phyloP scores from a whole-genome alignment of 2,329 filamentous ascomycete genomes.

The Ustulina deusta region DNA sequence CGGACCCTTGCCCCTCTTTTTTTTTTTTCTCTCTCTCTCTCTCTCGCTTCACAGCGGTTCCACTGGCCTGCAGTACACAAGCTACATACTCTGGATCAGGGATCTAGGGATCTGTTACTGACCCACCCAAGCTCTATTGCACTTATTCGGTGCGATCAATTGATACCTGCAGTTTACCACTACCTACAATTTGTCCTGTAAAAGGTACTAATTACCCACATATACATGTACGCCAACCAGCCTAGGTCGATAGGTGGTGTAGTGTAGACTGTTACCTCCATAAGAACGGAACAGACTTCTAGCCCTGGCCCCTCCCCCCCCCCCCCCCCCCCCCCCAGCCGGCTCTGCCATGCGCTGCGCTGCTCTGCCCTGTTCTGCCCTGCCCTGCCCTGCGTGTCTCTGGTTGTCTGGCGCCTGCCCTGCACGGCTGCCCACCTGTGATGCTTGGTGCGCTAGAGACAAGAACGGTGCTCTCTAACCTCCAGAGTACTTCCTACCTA shows the following conservation, averaged over 20 bases:
- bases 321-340: conserved; percentile 25
- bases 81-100: conserved; percentile 16
- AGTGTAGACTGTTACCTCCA: conserved; percentile 6
- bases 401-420: conserved; percentile 20
- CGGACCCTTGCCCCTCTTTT: conserved; percentile 17
- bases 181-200: background rate
- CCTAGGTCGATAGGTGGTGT: background rate
- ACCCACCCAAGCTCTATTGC: conserved; percentile 13
- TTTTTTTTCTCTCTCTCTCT: background rate
- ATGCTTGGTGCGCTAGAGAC: conserved; percentile 11
- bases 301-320: conserved; percentile 28
- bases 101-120: conserved; percentile 6
- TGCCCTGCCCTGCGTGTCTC: conserved; percentile 22
- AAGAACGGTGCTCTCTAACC: conserved; percentile 25
- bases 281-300: conserved; percentile 12
- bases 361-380: conserved; percentile 30
- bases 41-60: background rate
- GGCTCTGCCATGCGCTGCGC: conserved; percentile 31
- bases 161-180: conserved; percentile 12
- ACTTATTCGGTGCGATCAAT: conserved; percentile 22
- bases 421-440: conserved; percentile 31
- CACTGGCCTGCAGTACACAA: conserved; percentile 6
- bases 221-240: background rate
- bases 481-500: conserved; percentile 24
- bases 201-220: background rate